phyloP scores from a whole-genome alignment of 73 alveolate species.

The Paramecium sonneborni region DNA sequence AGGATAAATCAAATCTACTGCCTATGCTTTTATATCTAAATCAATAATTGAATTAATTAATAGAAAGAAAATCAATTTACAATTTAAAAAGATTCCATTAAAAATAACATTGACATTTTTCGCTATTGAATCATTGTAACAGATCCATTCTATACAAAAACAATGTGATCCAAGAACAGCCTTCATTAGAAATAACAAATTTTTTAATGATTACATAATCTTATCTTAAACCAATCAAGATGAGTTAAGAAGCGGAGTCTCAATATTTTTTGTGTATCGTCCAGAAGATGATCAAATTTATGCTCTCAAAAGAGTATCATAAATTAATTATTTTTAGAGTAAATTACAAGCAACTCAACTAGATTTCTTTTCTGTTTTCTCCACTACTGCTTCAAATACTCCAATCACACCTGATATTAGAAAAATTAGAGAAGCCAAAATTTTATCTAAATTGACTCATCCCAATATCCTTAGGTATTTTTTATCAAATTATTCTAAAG shows the following conservation, averaged over 20 bases:
- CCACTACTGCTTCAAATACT: neutral
- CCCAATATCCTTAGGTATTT: slow-evolving; percentile 42
- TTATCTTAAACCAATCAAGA: slow-evolving; percentile 27
- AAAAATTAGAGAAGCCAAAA: slow-evolving; percentile 57
- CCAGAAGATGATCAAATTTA: slow-evolving; percentile 46
- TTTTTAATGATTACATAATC: slow-evolving; percentile 25
- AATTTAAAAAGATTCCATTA: slow-evolving; percentile 44
- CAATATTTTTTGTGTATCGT: slow-evolving; percentile 50
- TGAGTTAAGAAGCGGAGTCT: slow-evolving; percentile 47
- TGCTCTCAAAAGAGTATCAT: slow-evolving; percentile 7
- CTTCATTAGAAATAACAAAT: neutral
- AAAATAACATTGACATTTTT: slow-evolving; percentile 47
- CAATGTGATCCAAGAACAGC: slow-evolving; percentile 23
- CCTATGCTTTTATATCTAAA: neutral
- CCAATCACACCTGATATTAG: slow-evolving; percentile 15
- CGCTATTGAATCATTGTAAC: neutral
- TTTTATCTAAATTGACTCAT: slow-evolving; percentile 53
- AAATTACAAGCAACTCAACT: neutral
- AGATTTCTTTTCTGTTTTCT: slow-evolving; percentile 22
- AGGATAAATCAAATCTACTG: slow-evolving; percentile 55
- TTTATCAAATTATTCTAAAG: neutral
- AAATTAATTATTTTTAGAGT: neutral
- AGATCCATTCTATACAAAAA: neutral
- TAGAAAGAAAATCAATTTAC: slow-evolving; percentile 47
- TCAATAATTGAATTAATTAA: neutral